A percentile compares a stretch with the other conserved stretches of the same genome.
phyloP scores from a whole-genome alignment of 371 early-diverging fungal species.

The Phascolomyces articulosus region DNA sequence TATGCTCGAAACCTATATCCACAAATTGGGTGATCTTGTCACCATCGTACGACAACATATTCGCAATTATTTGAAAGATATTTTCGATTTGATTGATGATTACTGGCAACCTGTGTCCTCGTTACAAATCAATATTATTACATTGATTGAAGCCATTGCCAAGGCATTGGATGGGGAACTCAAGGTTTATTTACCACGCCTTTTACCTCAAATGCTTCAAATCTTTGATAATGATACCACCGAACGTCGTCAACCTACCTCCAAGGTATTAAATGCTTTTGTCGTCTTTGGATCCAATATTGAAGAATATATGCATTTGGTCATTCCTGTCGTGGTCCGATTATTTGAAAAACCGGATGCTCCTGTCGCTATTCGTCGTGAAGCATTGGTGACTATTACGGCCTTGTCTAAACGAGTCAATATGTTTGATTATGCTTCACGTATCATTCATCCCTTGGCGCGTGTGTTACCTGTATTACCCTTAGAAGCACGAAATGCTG shows the following conservation, averaged over 20 bases:
- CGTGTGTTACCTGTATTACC: slow-evolving; percentile 70
- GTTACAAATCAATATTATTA: slow-evolving; percentile 81
- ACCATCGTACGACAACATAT: slow-evolving; percentile 92
- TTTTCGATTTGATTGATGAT: slow-evolving; percentile 78
- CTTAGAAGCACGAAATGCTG: slow-evolving; percentile 65
- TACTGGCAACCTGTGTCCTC: slow-evolving; percentile 77
- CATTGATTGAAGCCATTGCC: slow-evolving; percentile 87
- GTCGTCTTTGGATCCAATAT: slow-evolving; percentile 87
- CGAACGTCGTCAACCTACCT: slow-evolving; percentile 74
- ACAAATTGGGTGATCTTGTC: slow-evolving; percentile 83
- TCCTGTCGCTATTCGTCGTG: slow-evolving; percentile 66
- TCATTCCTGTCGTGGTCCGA: slow-evolving; percentile 86
- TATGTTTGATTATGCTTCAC: slow-evolving; percentile 88
- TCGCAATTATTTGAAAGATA: slow-evolving; percentile 82
- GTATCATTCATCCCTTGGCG: slow-evolving; percentile 90
- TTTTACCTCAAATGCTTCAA: slow-evolving; percentile 67
- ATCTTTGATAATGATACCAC: slow-evolving; percentile 83
- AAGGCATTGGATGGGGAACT: slow-evolving; percentile 89
- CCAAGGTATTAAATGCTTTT: slow-evolving; percentile 83
- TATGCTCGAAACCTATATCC: slow-evolving; percentile 91
- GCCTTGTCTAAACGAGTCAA: slow-evolving; percentile 81
- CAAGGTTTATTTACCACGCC: slow-evolving; percentile 76
- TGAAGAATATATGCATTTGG: slow-evolving; percentile 93
- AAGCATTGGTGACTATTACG: slow-evolving; percentile 82
- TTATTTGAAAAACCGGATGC: slow-evolving; percentile 80